Base-by-base conservation (phyloP, 2,329 filamentous ascomycete genomes). In the Diaporthe aspalathi region DNA sequence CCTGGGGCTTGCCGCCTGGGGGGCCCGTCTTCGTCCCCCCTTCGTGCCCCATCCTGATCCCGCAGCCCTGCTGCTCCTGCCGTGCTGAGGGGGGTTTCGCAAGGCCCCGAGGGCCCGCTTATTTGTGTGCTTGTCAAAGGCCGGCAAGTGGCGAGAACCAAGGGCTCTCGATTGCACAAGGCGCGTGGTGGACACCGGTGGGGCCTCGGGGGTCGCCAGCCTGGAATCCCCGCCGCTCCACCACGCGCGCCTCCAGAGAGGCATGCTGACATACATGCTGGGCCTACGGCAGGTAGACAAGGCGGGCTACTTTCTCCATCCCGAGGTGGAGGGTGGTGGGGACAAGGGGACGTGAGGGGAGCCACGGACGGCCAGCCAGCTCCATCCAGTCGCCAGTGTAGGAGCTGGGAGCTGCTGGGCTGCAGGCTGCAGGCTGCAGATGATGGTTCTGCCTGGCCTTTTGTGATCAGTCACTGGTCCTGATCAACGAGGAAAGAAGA, bases 161-260 rank as follows among this genome's bases (percentile, higher is more conserved):
- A 63, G 57, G 22, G 57, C 60, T 8, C 14, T 63, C 27, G 60
- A 35, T 32, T 16, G 16, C 45, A 24, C 60, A 50, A 35, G 35
- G 53, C 40, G 32, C 27, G 24, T n/a, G 27, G 67, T 68, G 67
- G 67, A n/a, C 54, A 60, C 67, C 32, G 24, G 67, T 45, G 53
- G 53, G 56, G 32, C 53, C 29, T 50, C 53, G 67, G 67, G 20
- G 67, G 56, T 65, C 60, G 53, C 40, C 56, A 50, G 45, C 32
- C 53, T 68, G 43, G 67, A 49, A 35, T 68, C 53, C 63, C 67
- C 67, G 67, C 45, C 35, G 45, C 53, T 60, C 67, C 67, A 68
- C 67, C 45, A n/a, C n/a, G 54, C 24, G 24, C 54, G 24, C 45
- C n/a, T 22, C 32, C 40, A 29, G 53, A 65, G 29, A 65, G 60